Percentiles rank a stretch among this genome's conserved stretches.
Conservation (phyloP, 164 flowering plant species). For the Nelumbo lutea region DNA sequence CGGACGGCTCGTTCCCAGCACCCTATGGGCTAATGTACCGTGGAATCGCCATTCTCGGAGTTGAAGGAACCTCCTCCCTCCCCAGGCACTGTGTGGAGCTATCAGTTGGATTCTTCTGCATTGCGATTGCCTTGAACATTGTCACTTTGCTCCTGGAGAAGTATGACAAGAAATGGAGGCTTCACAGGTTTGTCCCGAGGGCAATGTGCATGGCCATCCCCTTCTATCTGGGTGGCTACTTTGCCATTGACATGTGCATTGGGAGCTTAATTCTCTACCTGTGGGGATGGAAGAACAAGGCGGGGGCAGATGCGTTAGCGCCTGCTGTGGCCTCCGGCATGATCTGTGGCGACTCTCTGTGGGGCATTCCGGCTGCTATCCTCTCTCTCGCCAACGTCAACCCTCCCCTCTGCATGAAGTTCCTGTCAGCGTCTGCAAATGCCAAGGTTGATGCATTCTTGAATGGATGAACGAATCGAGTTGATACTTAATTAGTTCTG, state of each 20-base stretch:
- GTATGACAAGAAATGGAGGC: neutral
- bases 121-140: slow-evolving; percentile 11
- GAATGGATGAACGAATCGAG: neutral
- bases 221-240: slow-evolving; percentile 29
- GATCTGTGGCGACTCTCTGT: slow-evolving; percentile 31
- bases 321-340: slow-evolving; percentile 31
- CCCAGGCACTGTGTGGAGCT: slow-evolving; percentile 28
- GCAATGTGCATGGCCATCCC: slow-evolving; percentile 40
- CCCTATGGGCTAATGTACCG: slow-evolving; percentile 26
- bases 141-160: slow-evolving; percentile 3
- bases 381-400: slow-evolving; percentile 13
- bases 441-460: slow-evolving; percentile 12
- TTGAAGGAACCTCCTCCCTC: slow-evolving; percentile 27
- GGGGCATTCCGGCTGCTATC: slow-evolving; percentile 22
- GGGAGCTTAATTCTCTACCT: slow-evolving; percentile 24
- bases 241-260: slow-evolving; percentile 34
- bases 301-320: slow-evolving; percentile 16
- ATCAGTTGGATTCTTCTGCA: slow-evolving; percentile 14
- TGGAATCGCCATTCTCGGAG: slow-evolving; percentile 31
- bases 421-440: slow-evolving; percentile 13
- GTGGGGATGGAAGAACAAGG: slow-evolving; percentile 23
- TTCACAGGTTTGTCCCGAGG: slow-evolving; percentile 22
- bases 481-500: no score
- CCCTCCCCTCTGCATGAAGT: slow-evolving; percentile 28
- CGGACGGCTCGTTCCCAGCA: slow-evolving; percentile 20